Base-by-base conservation (phyloP, 257 asterid species). In the Solanum arcanum region DNA sequence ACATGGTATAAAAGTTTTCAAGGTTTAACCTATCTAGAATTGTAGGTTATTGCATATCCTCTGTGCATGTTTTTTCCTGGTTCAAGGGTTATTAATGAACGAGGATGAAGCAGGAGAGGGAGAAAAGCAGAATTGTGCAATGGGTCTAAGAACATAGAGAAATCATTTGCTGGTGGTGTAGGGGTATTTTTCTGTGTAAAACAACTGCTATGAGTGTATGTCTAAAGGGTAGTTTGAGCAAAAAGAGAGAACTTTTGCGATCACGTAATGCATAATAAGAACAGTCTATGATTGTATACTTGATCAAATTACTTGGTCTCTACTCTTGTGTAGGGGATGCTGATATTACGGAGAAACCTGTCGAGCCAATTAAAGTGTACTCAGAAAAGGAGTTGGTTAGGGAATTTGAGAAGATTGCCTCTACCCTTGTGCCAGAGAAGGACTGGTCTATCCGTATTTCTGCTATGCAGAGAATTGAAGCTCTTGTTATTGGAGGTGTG, bases 401-500 rank as follows among this genome's bases (percentile, higher is more conserved):
- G 94, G 99, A 97, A 91, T 96, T 96, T 84, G 99, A 97, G 92
- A 97, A 97, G 97, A 91, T 96, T 89, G 92, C 95, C 86, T 93
- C 98, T 44, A 96, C 91, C 90, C 97, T 97, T 90, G 95, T 94
- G 87, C 99, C 99, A 74, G 99, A 97, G 27, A 97, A 97, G 90
- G 99, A 97, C 90, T 97, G 99, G 99, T 97, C 99, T 87, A 39
- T 95, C 64, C 99, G 99, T 47, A 94, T 95, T 86, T 92, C 98
- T 87, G 98, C 99, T 86, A 94, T 97, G 99, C 99, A 97, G 91
- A 96, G 98, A 92, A 90, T 96, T 83, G 99, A 97, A 87, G 98
- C 93, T 84, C 98, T 97, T 91, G 95, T 95, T 85, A 88, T 96
- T 88, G 99, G 99, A 94, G 99, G 99, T 96, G 49, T 89, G 93